phyloP scores from a whole-genome alignment of 306 rosid genomes.

The Boehmeria nivea region DNA sequence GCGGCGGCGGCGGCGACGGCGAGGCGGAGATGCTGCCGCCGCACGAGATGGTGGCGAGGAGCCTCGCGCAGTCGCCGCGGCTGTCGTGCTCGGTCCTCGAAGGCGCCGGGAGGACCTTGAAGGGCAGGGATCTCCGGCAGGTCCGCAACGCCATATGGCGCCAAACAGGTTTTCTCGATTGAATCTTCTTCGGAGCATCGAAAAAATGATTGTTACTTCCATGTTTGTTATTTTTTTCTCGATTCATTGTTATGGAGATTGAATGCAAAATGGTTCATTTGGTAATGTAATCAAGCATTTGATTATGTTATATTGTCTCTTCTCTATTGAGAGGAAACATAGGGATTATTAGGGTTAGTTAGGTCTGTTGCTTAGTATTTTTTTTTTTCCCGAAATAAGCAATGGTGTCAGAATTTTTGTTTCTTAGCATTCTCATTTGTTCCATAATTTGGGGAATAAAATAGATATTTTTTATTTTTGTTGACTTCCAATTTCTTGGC shows the following conservation, averaged over 20 bases:
- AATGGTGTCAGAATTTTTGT: neutral
- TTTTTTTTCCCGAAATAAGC: neutral
- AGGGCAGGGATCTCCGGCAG: conserved; percentile 59
- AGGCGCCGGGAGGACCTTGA: conserved; percentile 78
- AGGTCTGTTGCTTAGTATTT: neutral
- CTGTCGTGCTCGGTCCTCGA: conserved; percentile 70
- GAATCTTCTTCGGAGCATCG: neutral
- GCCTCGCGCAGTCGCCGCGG: conserved; percentile 40
- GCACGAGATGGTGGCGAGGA: conserved; percentile 59
- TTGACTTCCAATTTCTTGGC: neutral
- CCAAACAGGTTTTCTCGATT: conserved; percentile 76
- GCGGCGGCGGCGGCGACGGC: conserved; percentile 19
- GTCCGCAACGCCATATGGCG: conserved; percentile 74
- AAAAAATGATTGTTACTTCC: neutral
- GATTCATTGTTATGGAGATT: no score
- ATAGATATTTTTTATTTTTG: neutral
- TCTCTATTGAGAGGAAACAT: neutral
- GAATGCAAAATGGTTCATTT: no score
- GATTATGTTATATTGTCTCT: no score
- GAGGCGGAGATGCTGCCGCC: conserved; percentile 72
- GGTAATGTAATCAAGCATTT: no score
- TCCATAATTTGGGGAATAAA: neutral
- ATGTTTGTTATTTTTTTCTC: neutral
- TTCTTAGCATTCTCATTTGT: neutral
- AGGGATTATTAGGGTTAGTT: neutral